Evolutionary conservation across 768 basidiomycete species (phyloP).

Genomic region (Lactarius hatsudake): DNA sequence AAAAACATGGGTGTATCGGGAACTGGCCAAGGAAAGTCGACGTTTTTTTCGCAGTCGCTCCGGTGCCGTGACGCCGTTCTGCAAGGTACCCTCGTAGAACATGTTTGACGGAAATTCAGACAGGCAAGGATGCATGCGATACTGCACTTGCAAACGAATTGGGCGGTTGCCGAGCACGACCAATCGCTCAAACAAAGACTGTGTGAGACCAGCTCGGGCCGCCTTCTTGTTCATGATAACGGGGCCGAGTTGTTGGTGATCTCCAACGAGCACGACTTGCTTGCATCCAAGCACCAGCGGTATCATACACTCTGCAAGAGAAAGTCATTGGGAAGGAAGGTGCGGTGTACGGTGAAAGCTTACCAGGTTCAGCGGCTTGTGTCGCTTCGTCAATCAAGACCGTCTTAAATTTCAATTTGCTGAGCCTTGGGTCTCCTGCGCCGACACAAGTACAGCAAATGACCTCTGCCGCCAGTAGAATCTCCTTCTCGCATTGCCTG

Average conservation of each 20-base stretch:
- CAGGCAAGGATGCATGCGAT: conserved; percentile 99
- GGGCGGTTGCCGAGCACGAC: conserved; percentile 94
- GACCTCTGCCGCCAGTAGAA: conserved; percentile 90
- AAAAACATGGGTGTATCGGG: conserved; percentile 99
- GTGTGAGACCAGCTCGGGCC: conserved; percentile 95
- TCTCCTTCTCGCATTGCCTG: conserved; percentile 96
- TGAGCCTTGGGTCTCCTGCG: conserved; percentile 92
- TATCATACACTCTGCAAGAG: conserved; percentile 90
- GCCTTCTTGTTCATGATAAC: conserved; percentile 99
- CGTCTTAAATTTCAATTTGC: conserved; percentile 97
- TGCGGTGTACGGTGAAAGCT: conserved; percentile 25
- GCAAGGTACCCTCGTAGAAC: conserved; percentile 99
- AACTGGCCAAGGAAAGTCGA: conserved; percentile 98
- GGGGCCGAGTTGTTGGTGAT: conserved; percentile 95
- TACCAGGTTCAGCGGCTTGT: conserved; percentile 95
- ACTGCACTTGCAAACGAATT: conserved; percentile 98
- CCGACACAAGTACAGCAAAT: conserved; percentile 99
- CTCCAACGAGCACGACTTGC: conserved; percentile 96
- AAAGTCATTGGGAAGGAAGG: conserved; percentile 18
- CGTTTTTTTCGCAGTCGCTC: conserved; percentile 95
- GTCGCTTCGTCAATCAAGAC: conserved; percentile 99
- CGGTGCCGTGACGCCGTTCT: conserved; percentile 98
- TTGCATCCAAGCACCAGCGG: conserved; percentile 97
- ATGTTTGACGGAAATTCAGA: conserved; percentile 99
- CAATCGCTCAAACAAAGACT: conserved; percentile 96